phyloP scores from a whole-genome alignment of 1,139 yeast species.

The Geotrichum histeridarum region DNA sequence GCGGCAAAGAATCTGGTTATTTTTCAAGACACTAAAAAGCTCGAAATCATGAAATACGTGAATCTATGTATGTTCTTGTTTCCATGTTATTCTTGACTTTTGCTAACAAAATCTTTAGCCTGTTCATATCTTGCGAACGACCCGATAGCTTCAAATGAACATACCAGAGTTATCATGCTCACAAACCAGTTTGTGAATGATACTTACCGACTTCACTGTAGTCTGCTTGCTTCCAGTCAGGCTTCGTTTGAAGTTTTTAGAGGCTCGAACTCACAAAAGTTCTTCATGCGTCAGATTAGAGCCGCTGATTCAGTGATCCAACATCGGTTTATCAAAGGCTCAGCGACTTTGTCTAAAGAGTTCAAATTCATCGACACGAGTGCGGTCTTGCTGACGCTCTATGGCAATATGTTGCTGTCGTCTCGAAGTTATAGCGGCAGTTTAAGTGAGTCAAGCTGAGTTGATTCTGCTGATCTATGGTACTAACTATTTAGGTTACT shows the following conservation, averaged over 20 bases:
- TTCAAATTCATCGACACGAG: conserved; percentile 44
- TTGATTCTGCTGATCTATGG: not conserved
- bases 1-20: conserved; percentile 74
- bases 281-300: conserved; percentile 79
- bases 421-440: conserved; percentile 80
- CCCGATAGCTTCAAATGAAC: conserved; percentile 49
- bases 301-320: conserved; percentile 70
- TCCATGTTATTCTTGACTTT: not conserved
- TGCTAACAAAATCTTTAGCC: conserved; percentile 31
- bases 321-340: conserved; percentile 59
- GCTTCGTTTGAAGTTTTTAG: conserved; percentile 57
- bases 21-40: conserved; percentile 48
- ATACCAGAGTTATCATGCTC: conserved; percentile 58
- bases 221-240: conserved; percentile 61
- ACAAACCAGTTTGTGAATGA: conserved; percentile 72
- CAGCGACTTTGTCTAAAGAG: conserved; percentile 61
- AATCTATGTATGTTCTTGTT: conserved; percentile 38
- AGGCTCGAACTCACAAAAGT: conserved; percentile 82
- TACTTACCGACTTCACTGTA: conserved; percentile 59
- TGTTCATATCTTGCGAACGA: conserved; percentile 57
- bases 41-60: conserved; percentile 56
- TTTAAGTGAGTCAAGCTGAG: conserved; percentile 37
- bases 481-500: conserved; percentile 34
- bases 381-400: conserved; percentile 68
- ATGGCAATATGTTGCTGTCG: conserved; percentile 75